Evolutionary conservation across 2,329 filamentous ascomycete species (phyloP).

Genomic region (Lecanicillium sp.): DNA sequence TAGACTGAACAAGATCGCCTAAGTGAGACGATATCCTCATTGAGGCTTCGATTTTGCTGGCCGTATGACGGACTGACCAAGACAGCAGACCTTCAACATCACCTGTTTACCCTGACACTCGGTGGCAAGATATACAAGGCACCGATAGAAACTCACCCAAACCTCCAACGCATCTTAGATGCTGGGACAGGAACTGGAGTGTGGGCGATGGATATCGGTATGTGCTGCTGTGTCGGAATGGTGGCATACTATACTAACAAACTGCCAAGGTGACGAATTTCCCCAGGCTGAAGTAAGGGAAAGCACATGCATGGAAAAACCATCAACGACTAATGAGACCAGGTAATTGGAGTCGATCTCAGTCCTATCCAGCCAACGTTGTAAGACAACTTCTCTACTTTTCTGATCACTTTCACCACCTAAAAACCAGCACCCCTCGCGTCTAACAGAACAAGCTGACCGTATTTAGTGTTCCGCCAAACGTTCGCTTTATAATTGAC

Average conservation of each 20-base stretch:
- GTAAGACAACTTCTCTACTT: conserved; percentile 14
- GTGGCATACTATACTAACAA: conserved; percentile 4
- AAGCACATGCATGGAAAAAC: fast-evolving
- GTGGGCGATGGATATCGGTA: conserved; percentile 37
- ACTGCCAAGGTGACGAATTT: conserved; percentile 18
- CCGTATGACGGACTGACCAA: not conserved
- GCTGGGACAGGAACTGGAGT: conserved; percentile 41
- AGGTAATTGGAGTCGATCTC: conserved; percentile 33
- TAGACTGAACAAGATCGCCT: conserved; percentile 4
- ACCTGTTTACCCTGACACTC: not conserved
- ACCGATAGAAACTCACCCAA: not conserved
- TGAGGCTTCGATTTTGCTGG: too few species aligned
- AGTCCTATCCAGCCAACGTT: conserved; percentile 32
- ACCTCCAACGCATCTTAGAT: conserved; percentile 28
- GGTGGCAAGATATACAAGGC: not conserved
- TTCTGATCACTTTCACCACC: too few species aligned
- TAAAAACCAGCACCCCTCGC: too few species aligned
- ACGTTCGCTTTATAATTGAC: conserved; percentile 40
- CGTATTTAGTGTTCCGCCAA: conserved; percentile 33
- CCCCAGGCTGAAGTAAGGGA: conserved; percentile 19
- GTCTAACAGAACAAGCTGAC: not conserved
- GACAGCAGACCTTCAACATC: not conserved
- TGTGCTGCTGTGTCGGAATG: not conserved
- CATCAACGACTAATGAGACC: not conserved
- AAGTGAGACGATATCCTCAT: not conserved